Percentiles rank a stretch among this genome's conserved stretches.
Evolutionary conservation across 805 yeast genomes (phyloP).

Genomic region (Saccharomyces jurei): DNA sequence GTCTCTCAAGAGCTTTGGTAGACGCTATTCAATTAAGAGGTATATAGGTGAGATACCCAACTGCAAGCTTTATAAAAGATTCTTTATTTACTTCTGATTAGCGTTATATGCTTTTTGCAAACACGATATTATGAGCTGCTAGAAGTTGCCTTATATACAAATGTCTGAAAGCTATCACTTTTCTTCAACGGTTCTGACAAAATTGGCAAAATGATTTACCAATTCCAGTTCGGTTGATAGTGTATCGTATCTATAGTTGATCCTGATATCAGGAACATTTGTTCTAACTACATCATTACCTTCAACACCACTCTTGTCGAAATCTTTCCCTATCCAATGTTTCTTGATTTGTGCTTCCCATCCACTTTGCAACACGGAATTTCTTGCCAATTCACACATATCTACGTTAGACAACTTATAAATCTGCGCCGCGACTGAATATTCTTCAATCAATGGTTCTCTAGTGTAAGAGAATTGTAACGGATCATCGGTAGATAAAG

Average conservation of each 20-base stretch:
- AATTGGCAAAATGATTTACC: constrained; percentile 46
- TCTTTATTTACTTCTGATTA: background rate
- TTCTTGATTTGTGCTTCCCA: constrained; percentile 79
- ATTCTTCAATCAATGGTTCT: constrained; percentile 95
- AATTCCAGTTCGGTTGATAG: constrained; percentile 61
- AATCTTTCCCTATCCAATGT: constrained; percentile 85
- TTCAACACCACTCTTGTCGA: constrained; percentile 49
- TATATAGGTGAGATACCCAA: constrained; percentile 4
- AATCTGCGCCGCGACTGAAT: constrained; percentile 96
- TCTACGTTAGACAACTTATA: constrained; percentile 91
- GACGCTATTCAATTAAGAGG: constrained; percentile 46
- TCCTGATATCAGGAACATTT: constrained; percentile 86
- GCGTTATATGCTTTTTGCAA: background rate
- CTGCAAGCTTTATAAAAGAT: background rate
- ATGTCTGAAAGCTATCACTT: background rate
- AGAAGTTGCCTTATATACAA: background rate
- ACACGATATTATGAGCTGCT: background rate
- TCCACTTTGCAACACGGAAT: constrained; percentile 90
- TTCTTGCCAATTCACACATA: constrained; percentile 92
- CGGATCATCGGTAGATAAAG: constrained; percentile 95
- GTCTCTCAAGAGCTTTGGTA: constrained; percentile 37
- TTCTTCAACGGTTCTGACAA: constrained; percentile 6
- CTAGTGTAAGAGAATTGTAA: constrained; percentile 93
- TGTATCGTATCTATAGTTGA: constrained; percentile 78
- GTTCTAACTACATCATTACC: constrained; percentile 91